A percentile compares a stretch with the other conserved stretches of the same genome.
Conservation (phyloP, 805 yeast genomes). For the Torulaspora maleeae region DNA sequence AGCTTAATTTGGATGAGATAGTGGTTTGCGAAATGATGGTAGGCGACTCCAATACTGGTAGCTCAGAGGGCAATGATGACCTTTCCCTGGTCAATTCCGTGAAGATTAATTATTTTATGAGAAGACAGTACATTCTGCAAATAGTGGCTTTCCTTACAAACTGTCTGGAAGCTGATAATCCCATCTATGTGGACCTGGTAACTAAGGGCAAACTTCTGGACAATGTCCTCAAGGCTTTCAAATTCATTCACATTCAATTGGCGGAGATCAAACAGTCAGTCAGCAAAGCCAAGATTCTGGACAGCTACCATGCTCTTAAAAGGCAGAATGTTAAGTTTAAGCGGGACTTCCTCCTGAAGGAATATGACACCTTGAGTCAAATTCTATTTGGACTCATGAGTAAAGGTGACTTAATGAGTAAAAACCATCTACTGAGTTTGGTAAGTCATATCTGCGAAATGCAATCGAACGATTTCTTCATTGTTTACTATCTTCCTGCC, state of each 20-base stretch:
- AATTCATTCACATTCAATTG: conserved; percentile 53
- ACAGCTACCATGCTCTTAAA: conserved; percentile 44
- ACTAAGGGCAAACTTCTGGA: conserved; percentile 33
- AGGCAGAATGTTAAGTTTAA: conserved; percentile 50
- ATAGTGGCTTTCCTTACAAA: conserved; percentile 45
- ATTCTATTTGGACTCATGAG: conserved; percentile 51
- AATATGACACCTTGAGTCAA: conserved; percentile 70
- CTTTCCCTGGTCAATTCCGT: conserved; percentile 53
- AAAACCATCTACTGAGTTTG: conserved; percentile 37
- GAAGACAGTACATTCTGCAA: conserved; percentile 71
- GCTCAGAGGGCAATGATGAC: conserved; percentile 14
- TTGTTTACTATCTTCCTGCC: conserved; percentile 61
- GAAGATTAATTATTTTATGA: conserved; percentile 57
- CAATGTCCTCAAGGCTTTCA: conserved; percentile 51
- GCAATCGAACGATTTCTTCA: conserved; percentile 57
- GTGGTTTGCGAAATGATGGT: conserved; percentile 65
- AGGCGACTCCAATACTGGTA: conserved; percentile 26
- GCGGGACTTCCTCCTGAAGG: conserved; percentile 55
- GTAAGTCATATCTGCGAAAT: conserved; percentile 46
- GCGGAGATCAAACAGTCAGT: conserved; percentile 49
- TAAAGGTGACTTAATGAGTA: conserved; percentile 34
- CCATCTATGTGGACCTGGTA: conserved; percentile 16
- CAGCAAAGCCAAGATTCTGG: conserved; percentile 50
- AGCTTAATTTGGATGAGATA: conserved; percentile 71
- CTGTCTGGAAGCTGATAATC: conserved; percentile 17